Evolutionary conservation across 108 stramenopile species (phyloP), one percentile per base, ranked within the genome.

Genomic region (Conticribra guillardii): DNA sequence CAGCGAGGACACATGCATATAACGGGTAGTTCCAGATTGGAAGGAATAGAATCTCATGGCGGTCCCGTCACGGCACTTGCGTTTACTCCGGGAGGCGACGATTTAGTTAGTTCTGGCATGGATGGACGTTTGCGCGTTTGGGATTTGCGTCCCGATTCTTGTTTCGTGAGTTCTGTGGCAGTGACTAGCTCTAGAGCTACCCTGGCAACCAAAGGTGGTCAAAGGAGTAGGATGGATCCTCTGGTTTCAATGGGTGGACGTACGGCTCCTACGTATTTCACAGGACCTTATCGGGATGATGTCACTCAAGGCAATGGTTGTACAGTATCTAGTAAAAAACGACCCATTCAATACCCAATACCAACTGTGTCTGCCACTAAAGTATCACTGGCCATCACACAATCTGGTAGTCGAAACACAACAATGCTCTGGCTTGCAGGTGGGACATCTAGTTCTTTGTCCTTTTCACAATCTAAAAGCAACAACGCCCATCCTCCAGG

Each of bases 131-230:
- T 94, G 15, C 31, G 69, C 8, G 27, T 82, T n/a, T 94, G 92
- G 92, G 86, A 94, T 70, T 64, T 91, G 48, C 81, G 89, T 41
- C 66, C 80, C 30, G 47, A 71, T 52, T 72, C 83, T 65, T 56
- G 83, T 70, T 76, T 74, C 81, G 55, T 63, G 54, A 49, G 66
- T n/a, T 22, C 77, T 49, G 37, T 72, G 11, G 79, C 64, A 30
- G 64, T 54, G 16, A 46, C 44, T 0, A 34, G 64, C 15, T 14
- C 19, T 24, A 33, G 27, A 11, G 47, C 26, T 28, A 49, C 49
- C 8, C 16, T 4, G 0, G 29, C 16, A 0, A 23, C 23, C 21
- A 54, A 52, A 29, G 31, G 31, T 2, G 46, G 37, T 22, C 47
- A 49, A 49, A 46, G 24, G 48, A 46, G 11, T 46, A 63, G 30